Percentiles rank a stretch among this genome's conserved stretches.
Evolutionary conservation across 306 rosid species (phyloP).

Genomic region (Hippophae tibetana): DNA sequence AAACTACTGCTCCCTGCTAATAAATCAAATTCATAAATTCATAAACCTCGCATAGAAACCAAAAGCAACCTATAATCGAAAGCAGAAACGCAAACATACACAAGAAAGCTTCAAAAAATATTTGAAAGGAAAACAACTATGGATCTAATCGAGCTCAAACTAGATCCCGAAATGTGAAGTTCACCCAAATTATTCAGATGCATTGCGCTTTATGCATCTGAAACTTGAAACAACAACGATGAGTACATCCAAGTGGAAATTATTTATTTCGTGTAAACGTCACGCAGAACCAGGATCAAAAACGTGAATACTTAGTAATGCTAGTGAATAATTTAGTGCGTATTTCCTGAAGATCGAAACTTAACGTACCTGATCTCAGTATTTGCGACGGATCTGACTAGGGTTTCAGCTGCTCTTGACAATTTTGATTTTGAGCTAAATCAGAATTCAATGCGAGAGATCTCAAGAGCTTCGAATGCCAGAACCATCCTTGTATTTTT

Average conservation of each 20-base stretch:
- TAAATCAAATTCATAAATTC: not conserved
- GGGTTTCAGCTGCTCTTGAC: not conserved
- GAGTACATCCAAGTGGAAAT: not conserved
- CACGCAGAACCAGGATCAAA: not conserved
- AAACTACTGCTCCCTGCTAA: constrained; percentile 1
- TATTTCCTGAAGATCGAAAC: not conserved
- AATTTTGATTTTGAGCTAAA: no score
- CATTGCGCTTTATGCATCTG: not conserved
- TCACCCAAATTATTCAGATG: not conserved
- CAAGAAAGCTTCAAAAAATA: not conserved
- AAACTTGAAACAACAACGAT: not conserved
- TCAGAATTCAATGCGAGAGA: not conserved
- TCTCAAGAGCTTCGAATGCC: not conserved
- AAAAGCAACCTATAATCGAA: not conserved
- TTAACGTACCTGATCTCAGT: not conserved
- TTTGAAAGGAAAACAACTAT: not conserved
- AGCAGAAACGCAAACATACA: not conserved
- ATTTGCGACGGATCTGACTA: not conserved
- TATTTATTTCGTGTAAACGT: not conserved
- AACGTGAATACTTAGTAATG: not conserved
- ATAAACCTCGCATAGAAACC: not conserved
- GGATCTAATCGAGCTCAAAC: not conserved
- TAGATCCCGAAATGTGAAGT: constrained; percentile 1
- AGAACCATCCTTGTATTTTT: no score
- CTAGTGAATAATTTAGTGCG: not conserved